phyloP scores from a whole-genome alignment of 2,329 filamentous ascomycete genomes.

The Rhynchosporium secalis region DNA sequence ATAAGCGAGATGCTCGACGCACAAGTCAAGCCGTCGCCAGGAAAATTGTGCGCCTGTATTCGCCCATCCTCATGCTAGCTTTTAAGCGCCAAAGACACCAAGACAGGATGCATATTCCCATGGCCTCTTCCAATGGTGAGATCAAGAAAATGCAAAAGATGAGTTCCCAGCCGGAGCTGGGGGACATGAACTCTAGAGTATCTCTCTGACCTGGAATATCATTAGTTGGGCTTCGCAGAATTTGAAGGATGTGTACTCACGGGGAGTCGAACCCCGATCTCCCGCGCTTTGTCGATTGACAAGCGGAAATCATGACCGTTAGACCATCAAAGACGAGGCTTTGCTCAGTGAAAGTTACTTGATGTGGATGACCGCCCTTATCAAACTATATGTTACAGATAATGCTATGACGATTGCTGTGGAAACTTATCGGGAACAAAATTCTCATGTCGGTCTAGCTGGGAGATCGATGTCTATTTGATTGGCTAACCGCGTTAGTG shows the following conservation, averaged over 20 bases:
- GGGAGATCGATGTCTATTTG: background rate
- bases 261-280: conserved; percentile 34
- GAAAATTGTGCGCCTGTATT: background rate
- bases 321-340: conserved; percentile 39
- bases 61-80: too few species aligned
- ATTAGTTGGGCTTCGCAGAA: too few species aligned
- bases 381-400: background rate
- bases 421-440: background rate
- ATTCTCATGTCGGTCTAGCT: background rate
- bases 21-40: background rate
- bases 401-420: too few species aligned
- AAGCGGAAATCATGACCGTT: conserved; percentile 44
- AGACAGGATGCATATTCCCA: background rate
- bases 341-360: background rate
- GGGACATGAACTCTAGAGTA: conserved; percentile 27
- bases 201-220: conserved; percentile 4
- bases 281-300: conserved; percentile 34
- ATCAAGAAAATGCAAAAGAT: background rate
- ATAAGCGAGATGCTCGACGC: background rate
- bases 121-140: background rate
- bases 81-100: background rate
- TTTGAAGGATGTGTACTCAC: background rate
- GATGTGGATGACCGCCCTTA: background rate
- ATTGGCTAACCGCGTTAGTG: background rate
- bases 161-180: conserved; percentile 13